Evolutionary conservation across 108 stramenopile species (phyloP).

Genomic region (Cylindrotheca fusiformis): DNA sequence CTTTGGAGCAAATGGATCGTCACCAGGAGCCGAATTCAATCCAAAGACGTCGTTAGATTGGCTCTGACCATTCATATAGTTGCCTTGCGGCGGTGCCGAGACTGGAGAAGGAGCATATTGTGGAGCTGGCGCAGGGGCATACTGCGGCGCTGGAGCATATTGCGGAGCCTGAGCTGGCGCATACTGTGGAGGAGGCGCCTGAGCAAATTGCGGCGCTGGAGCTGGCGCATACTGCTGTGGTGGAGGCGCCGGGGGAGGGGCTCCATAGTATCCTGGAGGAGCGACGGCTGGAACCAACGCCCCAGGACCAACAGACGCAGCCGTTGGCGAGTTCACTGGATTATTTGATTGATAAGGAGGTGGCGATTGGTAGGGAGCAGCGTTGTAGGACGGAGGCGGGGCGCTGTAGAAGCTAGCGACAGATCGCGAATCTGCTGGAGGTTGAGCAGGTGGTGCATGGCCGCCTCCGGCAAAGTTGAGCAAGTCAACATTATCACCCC

Average conservation of each 20-base stretch:
- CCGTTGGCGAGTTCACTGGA: conserved; percentile 10
- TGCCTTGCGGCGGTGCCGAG: conserved; percentile 2
- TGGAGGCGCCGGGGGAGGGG: conserved; percentile 20
- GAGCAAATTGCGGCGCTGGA: conserved; percentile 13
- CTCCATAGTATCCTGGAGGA: conserved; percentile 25
- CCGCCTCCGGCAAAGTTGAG: conserved; percentile 22
- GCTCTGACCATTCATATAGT: neutral
- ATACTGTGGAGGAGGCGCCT: conserved; percentile 7
- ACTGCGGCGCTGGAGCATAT: conserved; percentile 19
- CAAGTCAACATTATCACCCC: conserved; percentile 19
- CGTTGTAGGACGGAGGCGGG: conserved; percentile 13
- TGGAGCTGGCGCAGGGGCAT: conserved; percentile 4
- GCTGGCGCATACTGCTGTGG: conserved; percentile 22
- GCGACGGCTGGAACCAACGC: conserved; percentile 27
- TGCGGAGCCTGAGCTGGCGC: neutral
- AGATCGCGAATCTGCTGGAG: conserved; percentile 25
- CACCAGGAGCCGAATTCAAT: conserved; percentile 14
- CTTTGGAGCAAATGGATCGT: conserved; percentile 68
- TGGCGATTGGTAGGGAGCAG: conserved; percentile 24
- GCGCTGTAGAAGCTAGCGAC: conserved; percentile 36
- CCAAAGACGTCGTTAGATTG: conserved; percentile 13
- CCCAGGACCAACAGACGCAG: conserved; percentile 1
- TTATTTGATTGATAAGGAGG: conserved; percentile 4
- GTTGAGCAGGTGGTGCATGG: conserved; percentile 4
- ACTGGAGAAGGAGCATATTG: neutral